Conservation (phyloP, 345 rosid species). For the Carallia brachiata region DNA sequence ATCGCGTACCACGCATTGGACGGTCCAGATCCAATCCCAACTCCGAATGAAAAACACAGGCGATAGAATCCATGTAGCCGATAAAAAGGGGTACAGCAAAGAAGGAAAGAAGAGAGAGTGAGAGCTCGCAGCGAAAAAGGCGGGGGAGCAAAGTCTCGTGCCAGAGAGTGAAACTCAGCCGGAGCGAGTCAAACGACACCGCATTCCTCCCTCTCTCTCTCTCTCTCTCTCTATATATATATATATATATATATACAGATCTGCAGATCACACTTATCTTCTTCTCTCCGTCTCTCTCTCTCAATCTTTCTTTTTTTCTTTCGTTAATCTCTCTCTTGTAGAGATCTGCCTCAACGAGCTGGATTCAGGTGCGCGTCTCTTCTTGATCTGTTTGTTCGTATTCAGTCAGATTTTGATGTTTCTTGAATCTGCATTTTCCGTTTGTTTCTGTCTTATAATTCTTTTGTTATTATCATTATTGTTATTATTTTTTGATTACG, state of each 20-base stretch:
- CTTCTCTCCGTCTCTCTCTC: neutral
- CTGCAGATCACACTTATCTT: neutral
- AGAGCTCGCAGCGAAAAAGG: neutral
- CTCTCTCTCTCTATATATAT: no score
- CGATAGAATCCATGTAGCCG: neutral
- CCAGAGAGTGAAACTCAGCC: neutral
- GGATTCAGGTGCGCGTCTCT: neutral
- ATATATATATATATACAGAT: neutral
- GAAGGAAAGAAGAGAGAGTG: neutral
- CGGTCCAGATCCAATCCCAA: neutral
- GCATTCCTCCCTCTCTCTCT: neutral
- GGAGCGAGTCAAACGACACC: constrained; percentile 18
- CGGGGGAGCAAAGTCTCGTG: neutral
- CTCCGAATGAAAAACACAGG: neutral
- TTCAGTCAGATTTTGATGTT: neutral
- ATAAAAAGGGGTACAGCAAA: neutral
- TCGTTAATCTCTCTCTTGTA: neutral
- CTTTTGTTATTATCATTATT: neutral
- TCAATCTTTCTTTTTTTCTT: neutral
- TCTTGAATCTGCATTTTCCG: neutral
- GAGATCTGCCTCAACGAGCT: neutral
- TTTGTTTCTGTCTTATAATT: neutral
- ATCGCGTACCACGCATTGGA: neutral
- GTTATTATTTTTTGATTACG: no score
- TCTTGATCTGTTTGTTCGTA: neutral